Base-by-base conservation (phyloP, 495 filamentous ascomycete species). In the Penicillium mononematosum region DNA sequence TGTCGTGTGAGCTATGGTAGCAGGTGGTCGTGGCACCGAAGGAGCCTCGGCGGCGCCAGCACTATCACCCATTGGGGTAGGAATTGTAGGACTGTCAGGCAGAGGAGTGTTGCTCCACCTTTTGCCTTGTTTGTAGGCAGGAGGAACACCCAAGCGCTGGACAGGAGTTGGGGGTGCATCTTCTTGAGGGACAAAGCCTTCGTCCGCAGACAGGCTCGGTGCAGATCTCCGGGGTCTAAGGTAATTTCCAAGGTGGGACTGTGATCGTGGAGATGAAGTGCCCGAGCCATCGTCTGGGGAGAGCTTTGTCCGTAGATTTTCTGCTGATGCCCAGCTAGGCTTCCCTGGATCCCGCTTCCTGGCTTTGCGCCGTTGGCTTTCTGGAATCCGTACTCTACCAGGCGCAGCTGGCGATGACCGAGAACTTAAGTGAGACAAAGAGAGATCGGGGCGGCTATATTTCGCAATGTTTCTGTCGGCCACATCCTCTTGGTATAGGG, bases 401-500 rank as follows among this genome's bases (percentile, higher is more conserved):
- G 63, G 58, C 3, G 69, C 55, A 41, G 63, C 55, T 11, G 62
- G 61, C 16, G 66, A 64, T n/a, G 68, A 67, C 31, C 50, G 66
- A 36, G 17, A 63, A 46, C 66, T 67, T 17, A 65, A 41, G 27
- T 54, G 52, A 5, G 71, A 70, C 11, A 62, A 53, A 9, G 72
- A 68, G n/a, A 63, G 58, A 19, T 41, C 47, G 48, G 54, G 53
- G 5, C 44, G 59, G 11, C 55, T 47, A 61, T 64, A 68, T 43
- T 69, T 69, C 10, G 70, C 60, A 50, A 75, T 75, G 36, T 78
- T 79, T 25, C 74, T 64, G 50, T 77, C 75, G 24, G 76, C 72
- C 19, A 76, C 76, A 63, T 79, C 74, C 51, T 78, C 76, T 50
- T 78, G 74, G 34, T 75, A 75, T 14, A 75, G 47, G 1, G 65